phyloP scores from a whole-genome alignment of 2,329 filamentous ascomycete species.

The Cercospora zeina region DNA sequence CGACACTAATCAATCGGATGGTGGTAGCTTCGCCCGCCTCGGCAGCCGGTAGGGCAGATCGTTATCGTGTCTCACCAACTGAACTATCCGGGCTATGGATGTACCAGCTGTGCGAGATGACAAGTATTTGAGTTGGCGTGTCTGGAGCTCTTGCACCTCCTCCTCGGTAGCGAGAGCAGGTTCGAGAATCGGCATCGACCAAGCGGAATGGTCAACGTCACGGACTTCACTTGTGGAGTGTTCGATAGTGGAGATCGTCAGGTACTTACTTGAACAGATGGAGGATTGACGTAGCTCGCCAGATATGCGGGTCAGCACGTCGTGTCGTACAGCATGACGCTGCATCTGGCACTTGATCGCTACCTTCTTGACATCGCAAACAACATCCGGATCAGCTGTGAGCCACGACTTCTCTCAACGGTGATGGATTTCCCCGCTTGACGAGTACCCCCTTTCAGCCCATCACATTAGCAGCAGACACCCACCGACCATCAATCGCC shows the following conservation, averaged over 20 bases:
- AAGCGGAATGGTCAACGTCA: conserved; percentile 1
- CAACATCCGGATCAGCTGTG: background rate
- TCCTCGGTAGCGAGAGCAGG: too few species aligned
- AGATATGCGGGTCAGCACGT: background rate
- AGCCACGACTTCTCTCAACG: background rate
- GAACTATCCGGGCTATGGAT: background rate
- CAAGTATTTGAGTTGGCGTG: background rate
- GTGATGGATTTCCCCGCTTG: background rate
- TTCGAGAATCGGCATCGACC: too few species aligned
- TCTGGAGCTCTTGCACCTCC: background rate
- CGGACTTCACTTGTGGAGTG: background rate
- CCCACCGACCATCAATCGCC: conserved; percentile 50
- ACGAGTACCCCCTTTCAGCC: background rate
- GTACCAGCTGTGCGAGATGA: background rate
- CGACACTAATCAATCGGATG: conserved; percentile 1
- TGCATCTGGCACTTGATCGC: background rate
- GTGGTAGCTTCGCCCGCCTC: background rate
- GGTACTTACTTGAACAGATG: background rate
- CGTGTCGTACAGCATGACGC: background rate
- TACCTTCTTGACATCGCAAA: background rate
- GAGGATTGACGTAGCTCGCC: background rate
- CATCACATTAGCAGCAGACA: conserved; percentile 9
- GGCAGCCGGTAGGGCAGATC: background rate
- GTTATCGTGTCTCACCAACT: conserved; percentile 1
- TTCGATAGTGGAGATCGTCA: background rate